These are phyloP conservation scores for Nemania sp. DNA, from an alignment of 2,329 filamentous ascomycete genomes.

Conservation along the genomic window DNA sequence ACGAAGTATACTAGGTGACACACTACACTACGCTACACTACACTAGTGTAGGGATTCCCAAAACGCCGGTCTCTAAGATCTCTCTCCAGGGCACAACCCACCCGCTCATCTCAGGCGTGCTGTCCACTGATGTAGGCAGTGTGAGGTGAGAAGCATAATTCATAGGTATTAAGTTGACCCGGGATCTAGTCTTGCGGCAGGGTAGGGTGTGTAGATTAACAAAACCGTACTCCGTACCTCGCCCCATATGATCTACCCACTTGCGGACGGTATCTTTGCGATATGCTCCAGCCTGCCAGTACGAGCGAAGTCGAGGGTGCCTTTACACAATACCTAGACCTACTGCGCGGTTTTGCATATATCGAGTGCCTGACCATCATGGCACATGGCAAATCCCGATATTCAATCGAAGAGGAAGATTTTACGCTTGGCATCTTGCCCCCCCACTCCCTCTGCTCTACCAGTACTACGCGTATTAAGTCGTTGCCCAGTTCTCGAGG, in stretches of 20 bases:
- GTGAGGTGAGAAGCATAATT: too few relatives aligned
- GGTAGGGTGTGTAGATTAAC: too few relatives aligned
- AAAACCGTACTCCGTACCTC: too few relatives aligned
- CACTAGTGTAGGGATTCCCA: constrained; percentile 25
- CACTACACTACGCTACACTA: too few relatives aligned
- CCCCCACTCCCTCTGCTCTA: constrained; percentile 24
- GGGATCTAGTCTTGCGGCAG: constrained; percentile 2
- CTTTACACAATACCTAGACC: not conserved
- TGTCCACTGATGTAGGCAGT: too few relatives aligned
- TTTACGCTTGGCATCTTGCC: constrained; percentile 27
- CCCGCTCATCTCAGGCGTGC: constrained; percentile 8
- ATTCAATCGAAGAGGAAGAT: constrained; percentile 16
- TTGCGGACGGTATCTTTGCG: not conserved
- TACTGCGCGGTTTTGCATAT: too few relatives aligned
- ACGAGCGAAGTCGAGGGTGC: constrained; percentile 4
- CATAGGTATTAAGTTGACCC: not conserved
- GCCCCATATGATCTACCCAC: not conserved
- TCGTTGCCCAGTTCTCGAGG: constrained; percentile 5
- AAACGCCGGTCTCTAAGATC: constrained; percentile 16
- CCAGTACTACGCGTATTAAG: constrained; percentile 9
- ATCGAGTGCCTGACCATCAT: constrained; percentile 6
- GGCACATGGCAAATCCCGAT: constrained; percentile 21
- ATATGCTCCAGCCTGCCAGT: constrained; percentile 9
- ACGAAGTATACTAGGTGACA: too few relatives aligned
- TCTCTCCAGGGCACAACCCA: constrained; percentile 16